Conservation (phyloP, 768 basidiomycete species). For the Megacollybia marginata region DNA sequence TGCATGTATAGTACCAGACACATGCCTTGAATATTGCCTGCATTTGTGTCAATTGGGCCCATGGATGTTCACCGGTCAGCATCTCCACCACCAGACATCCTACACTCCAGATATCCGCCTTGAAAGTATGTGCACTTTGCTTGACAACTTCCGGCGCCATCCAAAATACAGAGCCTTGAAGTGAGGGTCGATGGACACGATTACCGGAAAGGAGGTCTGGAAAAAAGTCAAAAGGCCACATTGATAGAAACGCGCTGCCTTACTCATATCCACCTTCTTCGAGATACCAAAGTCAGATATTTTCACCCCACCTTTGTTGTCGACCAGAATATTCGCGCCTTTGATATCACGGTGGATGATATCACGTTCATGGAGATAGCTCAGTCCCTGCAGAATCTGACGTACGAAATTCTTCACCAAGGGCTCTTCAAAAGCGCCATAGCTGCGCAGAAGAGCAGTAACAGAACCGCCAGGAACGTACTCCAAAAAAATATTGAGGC, state of each 20-base stretch:
- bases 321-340: constrained; percentile 96
- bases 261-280: constrained; percentile 95
- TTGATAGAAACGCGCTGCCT: constrained; percentile 25
- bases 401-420: constrained; percentile 89
- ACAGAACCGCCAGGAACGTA: constrained; percentile 96
- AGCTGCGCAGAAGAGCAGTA: constrained; percentile 78
- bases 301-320: constrained; percentile 96
- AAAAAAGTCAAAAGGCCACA: background rate
- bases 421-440: constrained; percentile 91
- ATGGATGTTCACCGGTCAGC: constrained; percentile 94
- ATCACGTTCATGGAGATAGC: constrained; percentile 87
- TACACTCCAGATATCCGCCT: constrained; percentile 96
- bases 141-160: constrained; percentile 99
- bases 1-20: background rate
- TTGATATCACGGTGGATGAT: constrained; percentile 99
- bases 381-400: constrained; percentile 83
- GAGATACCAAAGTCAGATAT: constrained; percentile 97
- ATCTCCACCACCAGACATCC: constrained; percentile 95
- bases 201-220: constrained; percentile 47
- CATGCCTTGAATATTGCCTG: constrained; percentile 95
- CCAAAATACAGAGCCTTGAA: constrained; percentile 99
- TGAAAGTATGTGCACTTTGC: constrained; percentile 84
- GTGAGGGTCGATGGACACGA: constrained; percentile 79
- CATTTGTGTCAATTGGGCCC: constrained; percentile 96
- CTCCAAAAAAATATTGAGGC: constrained; percentile 93